These are phyloP conservation scores for Populus pruinosa DNA, from an alignment of 345 rosid species.

Conservation along the genomic window DNA sequence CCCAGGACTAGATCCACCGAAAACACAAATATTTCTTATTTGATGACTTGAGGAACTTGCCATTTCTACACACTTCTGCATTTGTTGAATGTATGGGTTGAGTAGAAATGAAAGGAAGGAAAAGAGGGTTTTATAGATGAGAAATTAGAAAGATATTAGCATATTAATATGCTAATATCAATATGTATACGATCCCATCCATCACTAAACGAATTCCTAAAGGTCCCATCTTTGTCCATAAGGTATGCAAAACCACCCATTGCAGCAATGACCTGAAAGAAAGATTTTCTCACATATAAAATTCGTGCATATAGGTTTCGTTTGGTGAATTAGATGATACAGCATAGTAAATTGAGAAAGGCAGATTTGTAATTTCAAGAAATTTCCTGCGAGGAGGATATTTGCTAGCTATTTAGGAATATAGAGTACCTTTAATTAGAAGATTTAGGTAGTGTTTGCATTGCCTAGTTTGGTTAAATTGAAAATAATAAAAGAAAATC, in stretches of 20 bases:
- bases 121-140: no score
- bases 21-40: no score
- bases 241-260: conserved; percentile 80
- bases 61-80: no score
- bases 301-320: neutral
- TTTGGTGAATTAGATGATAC: neutral
- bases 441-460: neutral
- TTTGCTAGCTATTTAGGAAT: neutral
- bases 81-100: no score
- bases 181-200: conserved; percentile 90
- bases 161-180: no score
- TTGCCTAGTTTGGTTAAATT: no score
- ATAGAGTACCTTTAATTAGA: neutral
- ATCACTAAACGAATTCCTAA: conserved; percentile 86
- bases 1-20: no score
- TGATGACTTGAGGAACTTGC: no score
- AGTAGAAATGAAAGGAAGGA: no score
- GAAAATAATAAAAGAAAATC: no score
- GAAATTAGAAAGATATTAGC: no score
- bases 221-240: conserved; percentile 92
- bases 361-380: neutral
- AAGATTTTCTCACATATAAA: neutral
- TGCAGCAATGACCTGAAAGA: conserved; percentile 58
- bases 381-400: neutral
- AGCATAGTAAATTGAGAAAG: neutral